phyloP scores from a whole-genome alignment of 2,329 filamentous ascomycete genomes.

The Stagonosporopsis vannaccii region DNA sequence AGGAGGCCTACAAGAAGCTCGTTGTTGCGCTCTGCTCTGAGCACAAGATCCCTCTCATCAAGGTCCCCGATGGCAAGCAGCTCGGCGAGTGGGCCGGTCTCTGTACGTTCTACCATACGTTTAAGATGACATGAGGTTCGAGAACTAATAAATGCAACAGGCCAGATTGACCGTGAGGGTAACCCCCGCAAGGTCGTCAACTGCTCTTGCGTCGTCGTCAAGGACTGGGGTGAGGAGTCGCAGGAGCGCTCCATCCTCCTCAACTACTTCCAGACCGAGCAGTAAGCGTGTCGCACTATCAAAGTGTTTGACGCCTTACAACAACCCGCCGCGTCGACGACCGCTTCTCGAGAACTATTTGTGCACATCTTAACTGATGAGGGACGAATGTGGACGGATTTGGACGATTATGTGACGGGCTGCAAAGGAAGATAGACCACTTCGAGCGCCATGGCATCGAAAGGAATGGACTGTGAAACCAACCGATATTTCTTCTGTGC shows the following conservation, averaged over 20 bases:
- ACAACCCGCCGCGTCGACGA: conserved; percentile 6
- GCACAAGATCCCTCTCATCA: conserved; percentile 99
- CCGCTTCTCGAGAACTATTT: conserved; percentile 3
- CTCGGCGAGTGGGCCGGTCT: conserved; percentile 99
- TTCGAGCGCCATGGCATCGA: conserved; percentile 16
- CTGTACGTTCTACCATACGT: conserved; percentile 72
- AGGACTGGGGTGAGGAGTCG: conserved; percentile 99
- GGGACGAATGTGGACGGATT: conserved; percentile 1
- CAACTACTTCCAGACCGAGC: conserved; percentile 98
- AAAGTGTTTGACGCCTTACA: conserved; percentile 11
- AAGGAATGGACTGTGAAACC: conserved; percentile 20
- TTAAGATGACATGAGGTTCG: background rate
- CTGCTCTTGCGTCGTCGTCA: conserved; percentile 99
- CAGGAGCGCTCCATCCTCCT: conserved; percentile 98
- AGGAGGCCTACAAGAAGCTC: conserved; percentile 99
- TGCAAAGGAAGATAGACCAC: conserved; percentile 18
- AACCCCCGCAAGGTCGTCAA: conserved; percentile 99
- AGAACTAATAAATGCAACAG: conserved; percentile 56
- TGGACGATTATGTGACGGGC: conserved; percentile 4
- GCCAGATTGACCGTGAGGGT: conserved; percentile 98
- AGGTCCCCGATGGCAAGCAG: conserved; percentile 99
- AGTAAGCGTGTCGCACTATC: conserved; percentile 50
- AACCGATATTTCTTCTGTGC: background rate
- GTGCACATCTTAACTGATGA: conserved; percentile 19
- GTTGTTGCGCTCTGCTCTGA: conserved; percentile 98